Base-by-base conservation (phyloP, 176 grass and related monocot species). In the Zea mays region DNA sequence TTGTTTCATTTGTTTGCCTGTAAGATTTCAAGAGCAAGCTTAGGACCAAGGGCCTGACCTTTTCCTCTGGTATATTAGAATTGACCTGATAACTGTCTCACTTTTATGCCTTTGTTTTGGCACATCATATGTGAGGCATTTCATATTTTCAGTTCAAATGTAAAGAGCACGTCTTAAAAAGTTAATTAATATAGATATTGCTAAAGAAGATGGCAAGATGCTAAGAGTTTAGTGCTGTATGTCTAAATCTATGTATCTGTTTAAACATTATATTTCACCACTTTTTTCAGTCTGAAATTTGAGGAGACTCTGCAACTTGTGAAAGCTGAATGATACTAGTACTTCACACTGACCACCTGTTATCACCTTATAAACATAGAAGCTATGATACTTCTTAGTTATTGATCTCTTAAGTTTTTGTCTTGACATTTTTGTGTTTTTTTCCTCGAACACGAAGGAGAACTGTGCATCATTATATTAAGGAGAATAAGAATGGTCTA, bases 321-420 rank as follows among this genome's bases (percentile, higher is more conserved):
- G 4, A 66, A 70, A 70, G 61, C 41, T 15, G 2, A 48, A 42
- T 15, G 58, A 38, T 68, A 67, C 41, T 46, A 67, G 35, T 60
- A 74, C 17, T 56, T 71, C 7, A 85, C 79, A 42, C 12, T 47
- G 38, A 63, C 48, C 43, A 79, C 7, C 21, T 79, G 27, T 58
- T 66, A 6, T 42, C 59, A 60, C n/a, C 60, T 66, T 46, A 74
- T 60, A 61, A 80, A 55, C 64, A 75, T 80, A 60, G 16, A 10
- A 66, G 34, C 49, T 48, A 27, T 50, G 57, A 8, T 0, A 49
- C 56, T 66, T 74, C 39, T 79, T 46, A 38, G 34, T 57, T 67
- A 46, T 74, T 85, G 45, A 75, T 75, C 12, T 70, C 34, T 81
- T 67, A 67, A 67, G 45, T 86, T 17, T 58, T 68, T 81, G 62